Evolutionary conservation across 176 grass and related monocot genomes (phyloP), one percentile per base, ranked within the genome.

Genomic region (Phoenix dactylifera): DNA sequence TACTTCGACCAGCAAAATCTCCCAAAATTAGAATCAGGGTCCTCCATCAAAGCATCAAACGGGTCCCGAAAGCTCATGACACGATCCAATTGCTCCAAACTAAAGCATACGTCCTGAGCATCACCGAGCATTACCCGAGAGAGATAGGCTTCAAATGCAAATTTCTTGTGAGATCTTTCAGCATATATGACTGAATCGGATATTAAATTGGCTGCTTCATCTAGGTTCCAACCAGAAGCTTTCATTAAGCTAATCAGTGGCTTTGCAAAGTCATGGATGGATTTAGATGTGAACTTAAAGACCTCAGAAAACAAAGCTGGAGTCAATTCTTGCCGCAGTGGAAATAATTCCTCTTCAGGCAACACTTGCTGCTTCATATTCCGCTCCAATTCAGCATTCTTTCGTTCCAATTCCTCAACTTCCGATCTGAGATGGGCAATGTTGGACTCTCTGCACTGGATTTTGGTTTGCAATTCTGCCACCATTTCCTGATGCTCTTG

Each of bases 1-100:
- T 87, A 96, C 71, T 82, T 96, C 24, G 67, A 59, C 54, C 75
- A 54, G 62, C 91, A 96, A 76, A 87, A 96, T 65, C 64, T 82
- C 19, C 91, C 83, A n/a, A 96, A 96, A 48, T 22, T 14, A 15
- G 86, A 85, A 69, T 87, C 24, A 35, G 83, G 83, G 26, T 76
- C 71, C 7, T 65, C 60, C 54, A 87, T 66, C 23, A 96, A 77
- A 64, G 80, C 72, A 63, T 96, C 77, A 9, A 90, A 87, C 14
- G 91, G 83, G 30, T 85, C 86, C 15, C 30, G 52, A 59, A 71
- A 79, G 15, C 65, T 73, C 86, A 96, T 85, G 23, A 85, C 16
- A 58, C 18, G 17, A 51, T 90, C 72, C 3, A 87, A 90, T 18
- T 51, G 51, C 64, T 87, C 75, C 58, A 69, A 67, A 9, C 62